These are phyloP conservation scores for Musa balbisiana DNA, from an alignment of 202 grass and related monocot genomes.

Conservation along the genomic window DNA sequence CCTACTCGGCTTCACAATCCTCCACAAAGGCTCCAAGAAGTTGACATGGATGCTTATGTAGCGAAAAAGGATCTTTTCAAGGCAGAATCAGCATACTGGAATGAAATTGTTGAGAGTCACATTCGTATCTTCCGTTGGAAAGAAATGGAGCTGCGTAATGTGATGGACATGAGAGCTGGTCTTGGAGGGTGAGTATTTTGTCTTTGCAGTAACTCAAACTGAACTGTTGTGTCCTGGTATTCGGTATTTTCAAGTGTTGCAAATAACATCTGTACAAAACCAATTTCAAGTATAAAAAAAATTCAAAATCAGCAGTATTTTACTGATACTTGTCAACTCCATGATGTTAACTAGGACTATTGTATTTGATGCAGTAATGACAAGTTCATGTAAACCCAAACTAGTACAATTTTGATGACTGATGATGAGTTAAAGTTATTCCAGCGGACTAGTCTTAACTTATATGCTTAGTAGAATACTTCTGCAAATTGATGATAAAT, in stretches of 20 bases:
- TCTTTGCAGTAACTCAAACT: background rate
- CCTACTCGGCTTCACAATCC: constrained; percentile 32
- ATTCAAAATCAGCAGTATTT: background rate
- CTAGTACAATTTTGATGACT: background rate
- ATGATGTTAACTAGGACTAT: background rate
- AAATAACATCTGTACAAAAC: background rate
- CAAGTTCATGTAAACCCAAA: background rate
- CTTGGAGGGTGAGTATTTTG: constrained; percentile 38
- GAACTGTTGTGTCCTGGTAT: no score
- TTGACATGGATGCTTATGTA: constrained; percentile 42
- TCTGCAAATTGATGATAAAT: no score
- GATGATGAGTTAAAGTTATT: background rate
- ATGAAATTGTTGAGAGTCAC: constrained; percentile 33
- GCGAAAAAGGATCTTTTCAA: constrained; percentile 37
- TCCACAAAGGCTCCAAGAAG: constrained; percentile 36
- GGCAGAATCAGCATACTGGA: constrained; percentile 35
- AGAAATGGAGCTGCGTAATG: constrained; percentile 35
- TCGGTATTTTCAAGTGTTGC: background rate
- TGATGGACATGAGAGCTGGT: constrained; percentile 49
- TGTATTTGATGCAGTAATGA: background rate
- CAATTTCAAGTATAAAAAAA: background rate
- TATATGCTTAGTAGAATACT: no score
- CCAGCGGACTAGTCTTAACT: no score
- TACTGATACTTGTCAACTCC: background rate
- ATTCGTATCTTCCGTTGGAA: constrained; percentile 36